These are phyloP conservation scores for Aciculoconidium aculeatum DNA, from an alignment of 805 yeast genomes.

Conservation along the genomic window DNA sequence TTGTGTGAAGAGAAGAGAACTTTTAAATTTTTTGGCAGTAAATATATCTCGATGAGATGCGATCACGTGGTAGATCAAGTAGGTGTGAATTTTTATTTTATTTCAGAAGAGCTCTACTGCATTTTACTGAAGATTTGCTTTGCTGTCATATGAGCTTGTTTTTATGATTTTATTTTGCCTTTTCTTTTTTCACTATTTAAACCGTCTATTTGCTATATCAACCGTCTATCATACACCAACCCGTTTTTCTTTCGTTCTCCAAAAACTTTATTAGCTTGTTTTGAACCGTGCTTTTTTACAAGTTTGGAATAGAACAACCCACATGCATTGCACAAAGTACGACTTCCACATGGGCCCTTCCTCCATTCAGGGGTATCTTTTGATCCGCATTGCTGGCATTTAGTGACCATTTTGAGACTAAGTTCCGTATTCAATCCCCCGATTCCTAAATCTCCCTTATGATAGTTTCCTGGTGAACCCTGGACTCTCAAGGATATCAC, in stretches of 20 bases:
- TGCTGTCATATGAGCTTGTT: no score
- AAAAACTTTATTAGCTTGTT: conserved; percentile 6
- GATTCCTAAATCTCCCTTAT: conserved; percentile 1
- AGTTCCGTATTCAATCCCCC: conserved; percentile 11
- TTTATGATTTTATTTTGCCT: no score
- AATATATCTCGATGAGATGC: conserved; percentile 1
- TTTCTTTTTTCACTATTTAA: background rate
- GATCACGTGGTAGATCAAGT: conserved; percentile 1
- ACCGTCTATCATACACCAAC: conserved; percentile 4
- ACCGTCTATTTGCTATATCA: background rate
- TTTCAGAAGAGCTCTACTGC: background rate
- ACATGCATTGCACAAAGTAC: conserved; percentile 16
- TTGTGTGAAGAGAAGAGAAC: conserved; percentile 1
- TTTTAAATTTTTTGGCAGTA: no score
- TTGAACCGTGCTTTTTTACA: conserved; percentile 7
- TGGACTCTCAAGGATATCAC: conserved; percentile 5
- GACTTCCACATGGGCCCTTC: conserved; percentile 13
- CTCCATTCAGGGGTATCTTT: conserved; percentile 17
- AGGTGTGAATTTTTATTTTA: conserved; percentile 1
- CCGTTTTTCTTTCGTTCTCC: conserved; percentile 6
- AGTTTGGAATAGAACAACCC: conserved; percentile 15
- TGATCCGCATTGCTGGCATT: conserved; percentile 15
- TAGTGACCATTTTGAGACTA: conserved; percentile 4
- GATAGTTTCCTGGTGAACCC: conserved; percentile 2
- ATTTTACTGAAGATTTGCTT: background rate